Percentiles rank a stretch among this genome's conserved stretches.
Evolutionary conservation across 805 yeast genomes (phyloP).

Genomic region (Candida pini): DNA sequence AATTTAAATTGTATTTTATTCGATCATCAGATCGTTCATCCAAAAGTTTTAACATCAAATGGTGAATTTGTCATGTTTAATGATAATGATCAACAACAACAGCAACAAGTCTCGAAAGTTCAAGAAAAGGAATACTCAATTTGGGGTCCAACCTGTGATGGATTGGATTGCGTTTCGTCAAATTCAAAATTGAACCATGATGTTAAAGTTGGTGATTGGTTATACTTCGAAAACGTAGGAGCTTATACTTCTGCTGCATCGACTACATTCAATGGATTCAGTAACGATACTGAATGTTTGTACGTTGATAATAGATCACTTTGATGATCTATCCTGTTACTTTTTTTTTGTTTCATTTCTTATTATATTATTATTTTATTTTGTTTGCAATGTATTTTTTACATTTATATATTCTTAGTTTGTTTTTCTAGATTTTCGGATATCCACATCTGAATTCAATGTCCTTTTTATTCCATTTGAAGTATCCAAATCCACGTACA

Average conservation of each 20-base stretch:
- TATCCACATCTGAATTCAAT: too few species aligned
- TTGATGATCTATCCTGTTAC: background rate
- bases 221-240: conserved; percentile 76
- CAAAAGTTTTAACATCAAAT: conserved; percentile 57
- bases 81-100: conserved; percentile 13
- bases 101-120: conserved; percentile 7
- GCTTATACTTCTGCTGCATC: conserved; percentile 93
- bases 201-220: conserved; percentile 85
- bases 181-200: conserved; percentile 49
- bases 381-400: conserved; percentile 9
- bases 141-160: conserved; percentile 99
- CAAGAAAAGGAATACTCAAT: conserved; percentile 45
- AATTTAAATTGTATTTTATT: conserved; percentile 89
- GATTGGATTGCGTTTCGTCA: conserved; percentile 74
- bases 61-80: conserved; percentile 32
- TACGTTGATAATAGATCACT: conserved; percentile 53
- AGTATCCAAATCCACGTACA: conserved; percentile 23
- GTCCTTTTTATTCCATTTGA: conserved; percentile 20
- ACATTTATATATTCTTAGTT: conserved; percentile 4
- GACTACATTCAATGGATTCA: conserved; percentile 90
- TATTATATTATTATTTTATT: conserved; percentile 1
- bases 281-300: conserved; percentile 49
- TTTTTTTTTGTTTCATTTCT: background rate
- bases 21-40: conserved; percentile 81
- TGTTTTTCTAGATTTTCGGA: conserved; percentile 11